phyloP scores from a whole-genome alignment of 2,329 filamentous ascomycete genomes.

The Cladosporium phlei region DNA sequence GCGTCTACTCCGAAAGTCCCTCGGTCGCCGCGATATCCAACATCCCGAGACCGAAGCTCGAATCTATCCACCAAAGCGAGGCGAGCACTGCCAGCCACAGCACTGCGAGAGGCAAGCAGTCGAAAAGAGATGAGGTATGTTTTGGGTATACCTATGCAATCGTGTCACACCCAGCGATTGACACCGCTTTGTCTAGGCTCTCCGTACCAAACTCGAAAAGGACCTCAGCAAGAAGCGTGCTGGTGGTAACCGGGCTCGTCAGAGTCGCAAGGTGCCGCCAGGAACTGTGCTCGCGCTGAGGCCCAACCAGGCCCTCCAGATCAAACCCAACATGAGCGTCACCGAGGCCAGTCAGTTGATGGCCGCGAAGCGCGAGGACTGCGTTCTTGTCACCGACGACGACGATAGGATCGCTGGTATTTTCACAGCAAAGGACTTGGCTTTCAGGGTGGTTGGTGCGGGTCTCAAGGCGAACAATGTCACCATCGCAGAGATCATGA shows the following conservation, averaged over 20 bases:
- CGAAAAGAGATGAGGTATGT: slow-evolving; percentile 92
- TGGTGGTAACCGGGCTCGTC: slow-evolving; percentile 69
- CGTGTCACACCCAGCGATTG: neutral
- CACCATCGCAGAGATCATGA: slow-evolving; percentile 98
- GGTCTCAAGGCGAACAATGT: slow-evolving; percentile 85
- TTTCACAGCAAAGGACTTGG: slow-evolving; percentile 97
- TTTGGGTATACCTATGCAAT: neutral
- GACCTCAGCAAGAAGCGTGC: slow-evolving; percentile 98
- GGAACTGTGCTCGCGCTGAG: slow-evolving; percentile 93
- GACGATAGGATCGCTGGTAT: slow-evolving; percentile 97
- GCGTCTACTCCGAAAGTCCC: slow-evolving; percentile 55
- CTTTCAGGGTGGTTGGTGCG: slow-evolving; percentile 89
- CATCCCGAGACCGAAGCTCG: slow-evolving; percentile 65
- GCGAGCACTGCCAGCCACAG: slow-evolving; percentile 71
- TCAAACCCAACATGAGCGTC: slow-evolving; percentile 90
- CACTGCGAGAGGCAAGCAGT: slow-evolving; percentile 92
- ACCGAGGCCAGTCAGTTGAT: slow-evolving; percentile 96
- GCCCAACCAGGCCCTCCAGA: slow-evolving; percentile 92
- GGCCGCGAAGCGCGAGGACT: slow-evolving; percentile 98
- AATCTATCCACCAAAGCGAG: slow-evolving; percentile 53
- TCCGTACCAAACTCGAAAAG: slow-evolving; percentile 92
- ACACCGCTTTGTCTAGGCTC: slow-evolving; percentile 60
- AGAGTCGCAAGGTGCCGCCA: slow-evolving; percentile 87
- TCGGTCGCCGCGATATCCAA: slow-evolving; percentile 44
- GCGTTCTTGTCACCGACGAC: slow-evolving; percentile 93